Evolutionary conservation across 345 rosid species (phyloP), one percentile per base, ranked within the genome.

Genomic region (Lagerstroemia speciosa): DNA sequence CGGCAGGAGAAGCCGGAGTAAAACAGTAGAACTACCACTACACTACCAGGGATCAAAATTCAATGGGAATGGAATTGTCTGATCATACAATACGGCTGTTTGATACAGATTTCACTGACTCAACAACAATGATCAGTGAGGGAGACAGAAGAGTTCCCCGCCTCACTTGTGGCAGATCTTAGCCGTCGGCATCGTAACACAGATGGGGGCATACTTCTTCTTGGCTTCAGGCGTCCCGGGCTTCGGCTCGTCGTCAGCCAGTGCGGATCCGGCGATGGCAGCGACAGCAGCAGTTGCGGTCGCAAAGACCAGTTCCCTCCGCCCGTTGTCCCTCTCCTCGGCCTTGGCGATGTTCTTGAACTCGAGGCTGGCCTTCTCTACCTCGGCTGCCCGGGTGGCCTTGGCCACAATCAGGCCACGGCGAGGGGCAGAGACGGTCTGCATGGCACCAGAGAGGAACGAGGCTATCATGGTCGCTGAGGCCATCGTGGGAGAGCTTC

Each of bases 181-280:
- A 70, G 92, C 89, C 14, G 89, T 83, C 8, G 88, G 92, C 84
- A 79, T 85, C 41, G 89, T 78, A 71, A 87, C 84, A 68, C 89
- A 85, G 15, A 87, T 40, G 20, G 89, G 81, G 36, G 81, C 79
- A 68, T 87, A 85, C 64, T 79, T 74, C 76, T 85, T 85, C 82
- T 64, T 83, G 71, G 89, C 89, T 31, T 75, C 86, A 2, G 74
- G 62, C 45, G 80, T 71, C 30, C 92, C 92, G 0, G 3, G 41
- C 66, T 71, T 73, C 11, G 86, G 88, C 67, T 53, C 81, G 3
- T 85, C 88, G 68, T 77, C 75, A 3, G 89, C 89, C 43, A 77
- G 41, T 12, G 76, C 83, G 9, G 78, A 76, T 52, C 81, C 72
- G 14, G 86, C 76, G 73, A 29, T 77, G 1, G 83, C 74, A 0